These are phyloP conservation scores for Claviceps paspali DNA, from an alignment of 2,329 filamentous ascomycete species.

Conservation along the genomic window DNA sequence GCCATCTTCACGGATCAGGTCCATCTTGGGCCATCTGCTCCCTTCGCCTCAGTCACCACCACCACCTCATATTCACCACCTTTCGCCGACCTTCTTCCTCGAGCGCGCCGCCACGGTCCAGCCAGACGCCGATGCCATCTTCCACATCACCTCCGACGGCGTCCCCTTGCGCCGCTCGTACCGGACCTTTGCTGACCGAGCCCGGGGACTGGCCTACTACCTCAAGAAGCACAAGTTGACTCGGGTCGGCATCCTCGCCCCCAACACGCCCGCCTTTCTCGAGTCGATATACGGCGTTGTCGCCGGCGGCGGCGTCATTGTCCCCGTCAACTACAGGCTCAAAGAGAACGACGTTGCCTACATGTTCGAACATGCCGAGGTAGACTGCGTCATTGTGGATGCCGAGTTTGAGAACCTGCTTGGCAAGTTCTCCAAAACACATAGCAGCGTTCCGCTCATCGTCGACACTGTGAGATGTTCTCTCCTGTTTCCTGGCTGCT, in stretches of 20 bases:
- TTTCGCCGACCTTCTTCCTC: conserved; percentile 79
- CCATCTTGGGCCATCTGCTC: conserved; percentile 36
- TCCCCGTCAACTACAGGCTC: conserved; percentile 48
- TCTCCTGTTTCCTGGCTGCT: background rate
- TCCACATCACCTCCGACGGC: conserved; percentile 69
- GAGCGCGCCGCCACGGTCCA: conserved; percentile 79
- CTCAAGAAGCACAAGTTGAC: conserved; percentile 57
- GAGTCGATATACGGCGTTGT: conserved; percentile 81
- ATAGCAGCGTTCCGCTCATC: conserved; percentile 54
- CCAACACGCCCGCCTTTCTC: conserved; percentile 90
- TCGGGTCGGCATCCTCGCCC: conserved; percentile 70
- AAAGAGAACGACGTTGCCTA: conserved; percentile 79
- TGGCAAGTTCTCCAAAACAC: conserved; percentile 43
- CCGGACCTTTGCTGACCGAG: conserved; percentile 67
- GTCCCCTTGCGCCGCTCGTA: conserved; percentile 64
- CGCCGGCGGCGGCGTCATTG: conserved; percentile 64
- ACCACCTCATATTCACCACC: conserved; percentile 52
- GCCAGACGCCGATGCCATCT: conserved; percentile 69
- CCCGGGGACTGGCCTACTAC: conserved; percentile 77
- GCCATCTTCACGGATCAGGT: conserved; percentile 43
- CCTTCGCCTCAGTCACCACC: conserved; percentile 24
- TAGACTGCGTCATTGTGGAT: conserved; percentile 77
- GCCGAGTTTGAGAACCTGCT: conserved; percentile 62
- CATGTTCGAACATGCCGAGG: conserved; percentile 77
- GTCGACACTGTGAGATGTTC: conserved; percentile 43